Evolutionary conservation across 164 flowering plant genomes (phyloP), one percentile per base, ranked within the genome.

Genomic region (Stephania cephalantha): DNA sequence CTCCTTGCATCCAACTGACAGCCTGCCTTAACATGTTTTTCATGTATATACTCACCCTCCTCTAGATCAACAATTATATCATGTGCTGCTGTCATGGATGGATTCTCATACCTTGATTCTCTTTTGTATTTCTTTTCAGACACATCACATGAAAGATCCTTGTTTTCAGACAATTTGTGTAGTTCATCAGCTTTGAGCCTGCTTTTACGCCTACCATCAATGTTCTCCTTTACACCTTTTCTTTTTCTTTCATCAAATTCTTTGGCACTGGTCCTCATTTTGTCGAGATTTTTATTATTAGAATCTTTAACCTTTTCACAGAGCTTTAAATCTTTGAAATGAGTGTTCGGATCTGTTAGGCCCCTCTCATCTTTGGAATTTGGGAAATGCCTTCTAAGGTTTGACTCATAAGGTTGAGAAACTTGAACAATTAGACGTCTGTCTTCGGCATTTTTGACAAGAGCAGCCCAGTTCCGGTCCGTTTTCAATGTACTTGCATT

Each of bases 401-500:
- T 78, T 53, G 86, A 84, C 46, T 79, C 71, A 71, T 93, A 95
- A 11, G 98, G 99, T 77, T 61, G 86, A 74, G 73, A 84, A 29
- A 82, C 77, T 22, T 90, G 75, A 63, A 89, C 71, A 45, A 91
- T 79, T 82, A 91, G 74, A 76, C 87, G 83, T 81, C 99, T 91
- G 69, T 87, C 81, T 69, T 78, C 81, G 22, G 98, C 99, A 87
- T 95, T 91, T 81, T 80, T 84, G 20, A 95, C 58, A 45, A 95
- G 85, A 74, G 99, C 91, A 77, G 86, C 89, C 99, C 99, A 95
- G 82, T 84, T 87, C 66, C 67, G 72, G 73, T 93, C 89, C 15
- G 79, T 85, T 68, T 80, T 81, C 81, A 95, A 85, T 9, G 99
- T 93, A 79, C 82, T 86, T 71, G 90, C 85, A 81, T 89, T 89